Percentiles rank a stretch among this genome's conserved stretches.
These are phyloP conservation scores for Metahyphopichia silvanorum DNA, from an alignment of 805 yeast species.

Conservation along the genomic window DNA sequence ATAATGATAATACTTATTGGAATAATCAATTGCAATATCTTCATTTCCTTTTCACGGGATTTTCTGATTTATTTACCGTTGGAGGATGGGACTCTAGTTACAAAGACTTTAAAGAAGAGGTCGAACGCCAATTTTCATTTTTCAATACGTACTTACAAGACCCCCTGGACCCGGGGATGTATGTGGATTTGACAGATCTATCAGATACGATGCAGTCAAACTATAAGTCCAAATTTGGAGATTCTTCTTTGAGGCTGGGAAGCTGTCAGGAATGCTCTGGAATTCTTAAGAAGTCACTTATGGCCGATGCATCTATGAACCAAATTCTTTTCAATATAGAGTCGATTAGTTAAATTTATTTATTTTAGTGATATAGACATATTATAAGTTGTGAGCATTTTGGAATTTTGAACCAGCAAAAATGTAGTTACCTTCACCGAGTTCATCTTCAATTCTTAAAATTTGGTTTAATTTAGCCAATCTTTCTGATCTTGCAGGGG, in stretches of 20 bases:
- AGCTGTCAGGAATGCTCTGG: no score
- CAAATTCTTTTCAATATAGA: constrained; percentile 8
- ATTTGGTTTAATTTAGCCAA: constrained; percentile 20
- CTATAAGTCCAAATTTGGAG: no score
- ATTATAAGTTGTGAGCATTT: constrained; percentile 5
- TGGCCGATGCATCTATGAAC: constrained; percentile 14
- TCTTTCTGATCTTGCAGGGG: constrained; percentile 21
- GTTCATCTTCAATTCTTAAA: constrained; percentile 19
- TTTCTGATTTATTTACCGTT: constrained; percentile 18
- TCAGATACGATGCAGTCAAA: no score
- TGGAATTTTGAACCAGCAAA: constrained; percentile 15
- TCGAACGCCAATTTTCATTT: constrained; percentile 11
- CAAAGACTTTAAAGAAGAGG: constrained; percentile 7
- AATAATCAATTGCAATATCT: constrained; percentile 22
- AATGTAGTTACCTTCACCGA: constrained; percentile 12
- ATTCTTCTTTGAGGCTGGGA: no score
- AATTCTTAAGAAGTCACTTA: constrained; percentile 13
- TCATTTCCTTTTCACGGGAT: constrained; percentile 23
- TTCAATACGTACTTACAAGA: constrained; percentile 12
- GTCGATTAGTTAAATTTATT: neutral
- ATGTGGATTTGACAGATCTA: no score
- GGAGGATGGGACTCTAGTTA: constrained; percentile 4
- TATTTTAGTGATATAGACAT: neutral
- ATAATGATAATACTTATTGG: constrained; percentile 14
- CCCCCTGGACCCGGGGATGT: constrained; percentile 7